Conservation (phyloP, 306 rosid species). For the Ziziphus jujuba region DNA sequence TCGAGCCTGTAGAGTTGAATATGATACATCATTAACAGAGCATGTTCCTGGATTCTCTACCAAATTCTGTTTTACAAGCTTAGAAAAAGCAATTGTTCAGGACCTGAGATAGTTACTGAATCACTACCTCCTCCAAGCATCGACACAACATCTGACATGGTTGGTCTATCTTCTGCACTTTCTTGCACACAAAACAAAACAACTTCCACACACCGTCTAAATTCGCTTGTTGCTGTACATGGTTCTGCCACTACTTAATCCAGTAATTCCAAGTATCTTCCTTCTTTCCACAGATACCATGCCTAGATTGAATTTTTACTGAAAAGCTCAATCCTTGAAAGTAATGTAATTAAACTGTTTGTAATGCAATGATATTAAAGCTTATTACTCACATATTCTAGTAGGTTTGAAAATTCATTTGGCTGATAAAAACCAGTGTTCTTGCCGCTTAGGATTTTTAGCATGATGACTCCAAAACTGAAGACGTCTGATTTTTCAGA, state of each 20-base stretch:
- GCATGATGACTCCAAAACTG: too few relatives aligned
- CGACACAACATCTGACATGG: neutral
- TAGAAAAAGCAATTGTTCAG: neutral
- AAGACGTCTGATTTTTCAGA: too few relatives aligned
- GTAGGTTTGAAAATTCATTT: too few relatives aligned
- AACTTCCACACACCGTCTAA: neutral
- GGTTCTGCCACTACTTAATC: constrained; percentile 4
- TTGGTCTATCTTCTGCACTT: constrained; percentile 12
- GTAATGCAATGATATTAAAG: neutral
- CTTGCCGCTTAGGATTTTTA: too few relatives aligned
- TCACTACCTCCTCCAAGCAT: constrained; percentile 13
- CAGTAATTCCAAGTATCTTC: neutral
- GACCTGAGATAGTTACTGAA: neutral
- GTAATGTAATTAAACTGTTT: neutral
- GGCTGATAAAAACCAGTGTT: too few relatives aligned
- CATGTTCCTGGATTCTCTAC: constrained; percentile 7
- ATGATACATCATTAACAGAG: too few relatives aligned
- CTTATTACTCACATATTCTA: neutral
- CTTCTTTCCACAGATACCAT: constrained; percentile 15
- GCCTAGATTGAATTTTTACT: neutral
- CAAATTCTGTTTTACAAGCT: neutral
- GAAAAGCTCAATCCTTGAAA: neutral
- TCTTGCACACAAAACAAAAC: constrained; percentile 6
- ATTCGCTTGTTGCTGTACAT: constrained; percentile 3
- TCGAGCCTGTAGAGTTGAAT: too few relatives aligned